Percentiles rank a stretch among this genome's conserved stretches.
Conservation (phyloP, 805 yeast genomes). For the Barnettozyma botsteinii region DNA sequence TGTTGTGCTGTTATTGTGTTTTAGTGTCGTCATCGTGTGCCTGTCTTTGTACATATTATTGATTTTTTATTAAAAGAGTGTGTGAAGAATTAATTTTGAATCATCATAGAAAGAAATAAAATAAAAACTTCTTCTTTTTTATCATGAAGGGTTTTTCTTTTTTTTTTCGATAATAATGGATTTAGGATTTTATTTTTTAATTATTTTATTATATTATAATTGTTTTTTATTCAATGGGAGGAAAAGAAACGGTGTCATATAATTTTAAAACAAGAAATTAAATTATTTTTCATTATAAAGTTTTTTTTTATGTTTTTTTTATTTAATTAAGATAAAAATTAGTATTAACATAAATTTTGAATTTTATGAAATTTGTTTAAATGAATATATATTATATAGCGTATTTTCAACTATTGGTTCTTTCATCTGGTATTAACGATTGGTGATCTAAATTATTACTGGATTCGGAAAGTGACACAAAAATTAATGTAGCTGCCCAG, state of each 20-base stretch:
- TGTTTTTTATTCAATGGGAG: conserved; percentile 1
- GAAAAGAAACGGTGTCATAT: background rate
- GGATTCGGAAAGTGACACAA: no score
- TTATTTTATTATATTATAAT: background rate
- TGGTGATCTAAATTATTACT: no score
- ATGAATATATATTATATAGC: conserved; percentile 1
- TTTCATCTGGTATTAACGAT: no score
- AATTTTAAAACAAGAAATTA: conserved; percentile 14
- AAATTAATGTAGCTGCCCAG: no score
- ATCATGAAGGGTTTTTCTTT: conserved; percentile 14
- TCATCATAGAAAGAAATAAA: conserved; percentile 12
- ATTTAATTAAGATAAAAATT: no score
- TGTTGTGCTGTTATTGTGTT: background rate
- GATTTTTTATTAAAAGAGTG: background rate
- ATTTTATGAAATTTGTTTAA: background rate
- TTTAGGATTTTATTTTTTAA: conserved; percentile 8
- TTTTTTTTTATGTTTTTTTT: conserved; percentile 17
- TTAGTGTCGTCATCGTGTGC: background rate
- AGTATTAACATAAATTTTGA: conserved; percentile 5
- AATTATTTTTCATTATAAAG: conserved; percentile 15
- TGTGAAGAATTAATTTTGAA: conserved; percentile 4
- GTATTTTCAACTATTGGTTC: no score
- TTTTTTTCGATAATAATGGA: conserved; percentile 18
- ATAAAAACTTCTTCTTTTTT: conserved; percentile 12
- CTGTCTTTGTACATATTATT: background rate